Percentiles rank a stretch among this genome's conserved stretches.
phyloP scores from a whole-genome alignment of 2,329 filamentous ascomycete species.

The Ophiostoma quercus region DNA sequence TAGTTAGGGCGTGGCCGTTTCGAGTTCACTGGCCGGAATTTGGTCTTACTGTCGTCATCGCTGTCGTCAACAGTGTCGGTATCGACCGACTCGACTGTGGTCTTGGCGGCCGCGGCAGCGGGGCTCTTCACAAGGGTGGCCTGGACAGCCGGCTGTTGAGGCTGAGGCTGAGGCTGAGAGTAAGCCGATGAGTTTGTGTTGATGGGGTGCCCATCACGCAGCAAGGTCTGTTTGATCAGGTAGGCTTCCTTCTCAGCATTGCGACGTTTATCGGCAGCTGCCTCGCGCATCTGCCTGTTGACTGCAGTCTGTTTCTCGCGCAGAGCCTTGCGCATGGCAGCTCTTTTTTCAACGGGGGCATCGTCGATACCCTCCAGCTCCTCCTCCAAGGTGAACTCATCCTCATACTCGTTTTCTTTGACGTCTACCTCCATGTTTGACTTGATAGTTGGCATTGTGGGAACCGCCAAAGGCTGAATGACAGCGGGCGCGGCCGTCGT shows the following conservation, averaged over 20 bases:
- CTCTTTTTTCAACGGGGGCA: conserved; percentile 20
- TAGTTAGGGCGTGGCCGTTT: conserved; percentile 12
- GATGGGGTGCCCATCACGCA: background rate
- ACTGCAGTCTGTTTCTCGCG: conserved; percentile 16
- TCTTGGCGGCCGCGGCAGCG: background rate
- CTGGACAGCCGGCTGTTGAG: background rate
- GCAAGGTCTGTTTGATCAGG: conserved; percentile 4
- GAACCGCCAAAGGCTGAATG: background rate
- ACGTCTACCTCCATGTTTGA: no score
- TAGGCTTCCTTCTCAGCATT: conserved; percentile 21
- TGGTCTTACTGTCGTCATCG: conserved; percentile 18
- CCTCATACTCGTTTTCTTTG: background rate
- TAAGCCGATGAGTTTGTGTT: background rate
- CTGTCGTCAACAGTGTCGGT: background rate
- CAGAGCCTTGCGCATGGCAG: conserved; percentile 21
- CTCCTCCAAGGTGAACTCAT: conserved; percentile 26
- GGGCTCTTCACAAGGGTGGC: background rate
- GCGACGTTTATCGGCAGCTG: conserved; percentile 20
- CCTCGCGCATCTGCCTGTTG: conserved; percentile 7
- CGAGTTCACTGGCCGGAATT: background rate
- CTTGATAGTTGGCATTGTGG: background rate
- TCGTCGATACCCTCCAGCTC: conserved; percentile 26
- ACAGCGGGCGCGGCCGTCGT: background rate
- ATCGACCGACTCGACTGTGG: background rate
- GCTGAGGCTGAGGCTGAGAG: background rate